phyloP scores from a whole-genome alignment of 257 asterid species.

The Salvia rosmarinus region DNA sequence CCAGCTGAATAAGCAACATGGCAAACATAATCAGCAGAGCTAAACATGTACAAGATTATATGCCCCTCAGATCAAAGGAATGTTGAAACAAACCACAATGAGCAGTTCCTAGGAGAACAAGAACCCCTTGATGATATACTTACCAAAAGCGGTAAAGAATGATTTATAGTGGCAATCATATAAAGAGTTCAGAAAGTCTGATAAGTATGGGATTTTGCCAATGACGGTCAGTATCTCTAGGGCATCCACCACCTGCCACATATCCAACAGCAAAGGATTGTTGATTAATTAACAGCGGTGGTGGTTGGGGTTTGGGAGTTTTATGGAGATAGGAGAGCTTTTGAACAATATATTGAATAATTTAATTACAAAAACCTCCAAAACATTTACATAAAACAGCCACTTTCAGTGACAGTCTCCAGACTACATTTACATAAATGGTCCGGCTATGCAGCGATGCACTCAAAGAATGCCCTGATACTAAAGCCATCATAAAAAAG shows the following conservation, averaged over 20 bases:
- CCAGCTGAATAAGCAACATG: constrained; percentile 60
- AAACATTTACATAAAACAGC: not conserved
- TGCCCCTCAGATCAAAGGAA: not conserved
- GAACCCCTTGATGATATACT: constrained; percentile 30
- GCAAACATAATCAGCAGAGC: constrained; percentile 7
- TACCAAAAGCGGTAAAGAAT: constrained; percentile 84
- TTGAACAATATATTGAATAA: not conserved
- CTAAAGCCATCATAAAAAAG: not conserved
- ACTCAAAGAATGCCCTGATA: not conserved
- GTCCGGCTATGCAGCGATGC: not conserved
- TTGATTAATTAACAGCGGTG: constrained; percentile 7
- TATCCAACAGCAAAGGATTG: constrained; percentile 18
- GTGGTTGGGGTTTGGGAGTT: not conserved
- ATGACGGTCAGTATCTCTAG: constrained; percentile 90
- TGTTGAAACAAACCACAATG: not conserved
- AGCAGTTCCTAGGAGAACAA: constrained; percentile 15
- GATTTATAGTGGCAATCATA: constrained; percentile 84
- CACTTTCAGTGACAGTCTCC: not conserved
- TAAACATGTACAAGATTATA: not conserved
- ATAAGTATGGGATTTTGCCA: constrained; percentile 71
- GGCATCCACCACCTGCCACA: constrained; percentile 90
- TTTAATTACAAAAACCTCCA: not conserved
- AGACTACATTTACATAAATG: not conserved
- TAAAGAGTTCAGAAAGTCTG: constrained; percentile 78
- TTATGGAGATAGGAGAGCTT: not conserved